Evolutionary conservation across 768 basidiomycete species (phyloP).

Genomic region (Mrakia hoshinonis): DNA sequence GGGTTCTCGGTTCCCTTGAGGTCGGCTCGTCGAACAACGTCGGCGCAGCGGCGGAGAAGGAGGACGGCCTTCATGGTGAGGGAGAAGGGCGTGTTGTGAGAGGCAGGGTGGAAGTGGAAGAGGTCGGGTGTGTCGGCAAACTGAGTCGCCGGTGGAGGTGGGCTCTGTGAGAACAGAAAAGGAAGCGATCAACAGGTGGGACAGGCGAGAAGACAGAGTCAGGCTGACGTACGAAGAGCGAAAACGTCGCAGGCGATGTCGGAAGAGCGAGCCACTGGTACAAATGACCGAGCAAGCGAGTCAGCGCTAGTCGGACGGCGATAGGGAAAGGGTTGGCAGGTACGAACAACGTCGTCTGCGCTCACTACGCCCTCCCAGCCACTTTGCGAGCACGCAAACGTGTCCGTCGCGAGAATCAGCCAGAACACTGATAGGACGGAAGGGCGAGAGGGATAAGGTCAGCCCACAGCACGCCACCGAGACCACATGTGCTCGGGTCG

Average conservation of each 20-base stretch:
- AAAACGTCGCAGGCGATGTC: background rate
- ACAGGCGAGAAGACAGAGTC: background rate
- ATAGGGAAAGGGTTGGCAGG: background rate
- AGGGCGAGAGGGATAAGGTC: background rate
- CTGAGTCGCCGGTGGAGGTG: background rate
- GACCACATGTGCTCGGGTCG: background rate
- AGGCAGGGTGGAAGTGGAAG: background rate
- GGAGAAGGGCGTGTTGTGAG: background rate
- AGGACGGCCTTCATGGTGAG: background rate
- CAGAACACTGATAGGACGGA: background rate
- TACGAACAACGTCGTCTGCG: background rate
- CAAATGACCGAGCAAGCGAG: background rate
- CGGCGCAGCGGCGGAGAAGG: background rate
- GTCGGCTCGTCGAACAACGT: background rate
- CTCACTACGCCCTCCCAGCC: background rate
- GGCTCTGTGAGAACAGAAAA: background rate
- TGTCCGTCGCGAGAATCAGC: background rate
- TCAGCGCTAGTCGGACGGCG: background rate
- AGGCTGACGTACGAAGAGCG: background rate
- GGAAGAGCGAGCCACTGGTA: background rate
- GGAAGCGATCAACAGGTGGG: background rate
- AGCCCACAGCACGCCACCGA: background rate
- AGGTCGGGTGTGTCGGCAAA: background rate
- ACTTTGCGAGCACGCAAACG: background rate
- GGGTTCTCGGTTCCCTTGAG: constrained; percentile 12